Conservation (phyloP, 495 filamentous ascomycete species). For the Lepraria neglecta region DNA sequence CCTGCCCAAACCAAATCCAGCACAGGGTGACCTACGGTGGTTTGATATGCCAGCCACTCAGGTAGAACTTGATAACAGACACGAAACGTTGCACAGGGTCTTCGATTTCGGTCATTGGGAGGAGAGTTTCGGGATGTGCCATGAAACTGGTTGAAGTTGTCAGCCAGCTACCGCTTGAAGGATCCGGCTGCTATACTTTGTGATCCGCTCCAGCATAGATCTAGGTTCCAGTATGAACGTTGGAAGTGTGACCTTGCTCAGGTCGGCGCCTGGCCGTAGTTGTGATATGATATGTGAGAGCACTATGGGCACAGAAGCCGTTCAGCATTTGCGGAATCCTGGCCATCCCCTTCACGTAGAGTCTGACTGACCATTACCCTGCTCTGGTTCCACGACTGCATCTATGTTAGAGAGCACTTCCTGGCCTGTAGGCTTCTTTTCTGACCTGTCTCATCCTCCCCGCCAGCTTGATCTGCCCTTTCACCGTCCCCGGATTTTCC, state of each 20-base stretch:
- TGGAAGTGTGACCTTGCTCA: conserved; percentile 88
- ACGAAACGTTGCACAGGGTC: conserved; percentile 90
- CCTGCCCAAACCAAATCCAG: background rate
- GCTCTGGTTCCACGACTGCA: conserved; percentile 35
- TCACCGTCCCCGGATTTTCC: conserved; percentile 45
- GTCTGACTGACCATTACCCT: conserved; percentile 48
- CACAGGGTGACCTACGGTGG: conserved; percentile 64
- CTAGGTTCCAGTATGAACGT: conserved; percentile 97
- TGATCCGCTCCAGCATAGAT: conserved; percentile 97
- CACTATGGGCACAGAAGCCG: conserved; percentile 44
- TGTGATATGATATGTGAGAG: conserved; percentile 95
- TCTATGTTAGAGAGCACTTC: conserved; percentile 16
- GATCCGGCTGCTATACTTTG: conserved; percentile 59
- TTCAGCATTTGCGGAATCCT: conserved; percentile 11
- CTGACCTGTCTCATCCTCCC: conserved; percentile 66
- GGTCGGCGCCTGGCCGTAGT: conserved; percentile 87
- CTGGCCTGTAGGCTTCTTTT: background rate
- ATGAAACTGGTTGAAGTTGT: conserved; percentile 66
- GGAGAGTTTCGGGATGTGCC: conserved; percentile 94
- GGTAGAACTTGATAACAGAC: conserved; percentile 92
- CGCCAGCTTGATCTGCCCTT: conserved; percentile 36
- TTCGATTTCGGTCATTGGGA: conserved; percentile 78
- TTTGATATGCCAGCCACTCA: conserved; percentile 98
- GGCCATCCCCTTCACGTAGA: background rate
- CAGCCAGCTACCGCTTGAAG: background rate